Conservation (phyloP, 1,284 basidiomycete species). For the Filobasidium uniguttulatum region DNA sequence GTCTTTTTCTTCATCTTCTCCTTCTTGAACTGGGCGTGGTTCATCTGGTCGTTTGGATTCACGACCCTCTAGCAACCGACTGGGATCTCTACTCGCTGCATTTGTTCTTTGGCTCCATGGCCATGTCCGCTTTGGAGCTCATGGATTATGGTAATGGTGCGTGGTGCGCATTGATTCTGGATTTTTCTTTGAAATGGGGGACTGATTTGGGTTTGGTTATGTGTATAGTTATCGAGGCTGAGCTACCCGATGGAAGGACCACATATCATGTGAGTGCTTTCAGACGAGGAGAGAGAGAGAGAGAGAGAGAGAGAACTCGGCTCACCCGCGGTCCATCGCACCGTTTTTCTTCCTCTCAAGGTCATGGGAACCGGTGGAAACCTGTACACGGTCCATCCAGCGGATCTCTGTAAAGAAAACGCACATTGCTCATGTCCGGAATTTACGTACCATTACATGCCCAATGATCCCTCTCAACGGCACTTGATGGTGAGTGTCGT, state of each 20-base stretch:
- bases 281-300: no score
- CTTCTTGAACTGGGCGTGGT: no score
- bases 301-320: no score
- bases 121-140: slow-evolving; percentile 9
- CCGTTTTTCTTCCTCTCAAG: background rate
- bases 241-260: slow-evolving; percentile 4
- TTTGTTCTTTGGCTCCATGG: slow-evolving; percentile 8
- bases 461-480: background rate
- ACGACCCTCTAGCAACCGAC: slow-evolving; percentile 5
- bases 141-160: slow-evolving; percentile 12
- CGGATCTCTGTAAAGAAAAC: background rate
- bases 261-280: slow-evolving; percentile 11
- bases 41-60: background rate
- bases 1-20: no score
- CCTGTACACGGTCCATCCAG: slow-evolving; percentile 10
- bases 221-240: slow-evolving; percentile 8
- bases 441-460: slow-evolving; percentile 6
- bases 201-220: no score
- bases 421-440: slow-evolving; percentile 12
- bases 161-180: no score
- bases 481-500: slow-evolving; percentile 13
- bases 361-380: slow-evolving; percentile 7
- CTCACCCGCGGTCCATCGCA: no score
- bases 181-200: no score
- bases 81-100: slow-evolving; percentile 4